Base-by-base conservation (phyloP, 2,329 filamentous ascomycete genomes). In the Hypoxylon sp. region DNA sequence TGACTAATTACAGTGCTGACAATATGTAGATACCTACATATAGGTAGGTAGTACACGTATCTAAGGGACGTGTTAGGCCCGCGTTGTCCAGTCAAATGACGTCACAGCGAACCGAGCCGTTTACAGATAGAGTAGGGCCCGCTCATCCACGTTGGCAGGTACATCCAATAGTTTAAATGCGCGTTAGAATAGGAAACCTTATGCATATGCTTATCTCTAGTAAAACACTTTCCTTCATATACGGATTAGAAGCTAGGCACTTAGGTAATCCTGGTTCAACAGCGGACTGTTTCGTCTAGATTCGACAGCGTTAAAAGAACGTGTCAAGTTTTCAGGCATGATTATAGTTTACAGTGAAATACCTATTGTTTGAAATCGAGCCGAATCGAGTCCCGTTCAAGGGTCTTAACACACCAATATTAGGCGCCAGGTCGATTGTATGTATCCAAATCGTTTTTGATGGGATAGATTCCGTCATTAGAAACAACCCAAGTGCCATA, bases 51-150 rank as follows among this genome's bases (percentile, higher is more conserved):
- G 48, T 47, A 53, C 41, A 61, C 39, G 48, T 61, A 54, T 30
- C 27, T 48, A 41, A 47, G 41, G 5, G n/a, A 57, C 25, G 25
- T 27, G 25, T 27, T 61, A 61, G 25, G 32, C 27, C 46, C 51
- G 56, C 52, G 57, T 30, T 57, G 53, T 50, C 37, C 23, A 29
- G 27, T 52, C 39, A 50, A 34, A 60, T 66, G 63, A 66, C 63
- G 63, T 66, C 59, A 66, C 46, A 52, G 37, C 27, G 30, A 50
- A 16, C 16, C 41, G 21, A 32, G 9, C 19, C n/a, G 21, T 45
- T 54, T 29, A 14, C 8, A 37, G 25, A 41, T 45, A 29, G 29
- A 54, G 39, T 32, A 25, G 4, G 43, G 32, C 57, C 43, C 34
- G 32, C 27, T n/a, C 11, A 12, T 55, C 43, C 32, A 55, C 58